Percentiles rank a stretch among this genome's conserved stretches.
Conservation (phyloP, 2,329 filamentous ascomycete genomes). For the Sclerotinia borealis region DNA sequence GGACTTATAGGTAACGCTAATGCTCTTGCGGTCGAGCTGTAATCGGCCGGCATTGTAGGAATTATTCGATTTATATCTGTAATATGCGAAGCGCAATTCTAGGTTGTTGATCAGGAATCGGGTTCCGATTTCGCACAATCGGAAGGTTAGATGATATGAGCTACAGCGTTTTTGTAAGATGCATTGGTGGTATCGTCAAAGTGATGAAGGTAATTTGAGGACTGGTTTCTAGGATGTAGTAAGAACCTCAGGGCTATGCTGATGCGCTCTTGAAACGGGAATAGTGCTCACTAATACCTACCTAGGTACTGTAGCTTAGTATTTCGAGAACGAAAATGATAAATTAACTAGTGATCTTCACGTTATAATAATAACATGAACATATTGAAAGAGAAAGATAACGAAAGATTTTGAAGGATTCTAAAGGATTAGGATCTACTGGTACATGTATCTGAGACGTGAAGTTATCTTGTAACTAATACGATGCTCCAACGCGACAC, state of each 20-base stretch:
- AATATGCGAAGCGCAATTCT: not conserved
- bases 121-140: not conserved
- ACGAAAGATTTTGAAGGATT: not conserved
- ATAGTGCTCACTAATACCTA: not conserved
- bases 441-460: not conserved
- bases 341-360: not conserved
- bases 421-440: not conserved
- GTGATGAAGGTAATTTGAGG: not conserved
- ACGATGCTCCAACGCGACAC: not conserved
- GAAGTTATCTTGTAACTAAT: not conserved
- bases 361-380: not conserved
- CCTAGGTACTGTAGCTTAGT: not conserved
- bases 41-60: constrained; percentile 45
- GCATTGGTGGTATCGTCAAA: not conserved
- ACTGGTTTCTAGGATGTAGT: not conserved
- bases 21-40: constrained; percentile 44
- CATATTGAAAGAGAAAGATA: too few species aligned
- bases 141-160: not conserved
- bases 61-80: not conserved
- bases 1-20: constrained; percentile 41
- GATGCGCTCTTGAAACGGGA: constrained; percentile 9
- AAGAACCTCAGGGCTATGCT: not conserved
- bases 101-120: not conserved
- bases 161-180: not conserved
- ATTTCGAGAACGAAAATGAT: not conserved